Evolutionary conservation across 305 asterid genomes (phyloP), one percentile per base, ranked within the genome.

Genomic region (Solanum aculeatissimum): DNA sequence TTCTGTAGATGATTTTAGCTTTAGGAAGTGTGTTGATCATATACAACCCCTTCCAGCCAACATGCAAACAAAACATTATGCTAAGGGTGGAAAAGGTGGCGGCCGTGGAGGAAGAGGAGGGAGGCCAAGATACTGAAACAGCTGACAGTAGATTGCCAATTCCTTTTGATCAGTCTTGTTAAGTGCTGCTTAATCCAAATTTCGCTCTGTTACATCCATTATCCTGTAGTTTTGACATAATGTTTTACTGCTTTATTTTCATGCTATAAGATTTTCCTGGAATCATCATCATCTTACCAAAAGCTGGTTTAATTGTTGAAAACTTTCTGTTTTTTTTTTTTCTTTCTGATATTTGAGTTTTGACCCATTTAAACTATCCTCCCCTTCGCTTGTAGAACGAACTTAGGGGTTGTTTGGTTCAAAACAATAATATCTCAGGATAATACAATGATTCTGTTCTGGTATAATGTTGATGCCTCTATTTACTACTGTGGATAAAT

Each of bases 1-100:
- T 12, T 87, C 97, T 1, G 85, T 43, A 23, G 98, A 96, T 18
- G 99, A 95, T 84, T 96, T 95, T 87, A 96, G 98, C 92, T 96
- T 96, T 92, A 89, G 99, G 82, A 96, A 95, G 91, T 96, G 99
- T 78, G 98, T 96, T 9, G 90, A 96, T 84, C 94, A 87, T 83
- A 93, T 96, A 10, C 90, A 87, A 63, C 98, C 98, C 66, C 86
- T 93, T 87, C 99, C 99, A 0, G 97, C 88, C 18, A 91, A 89
- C 91, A 95, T 96, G 97, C 98, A 93, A 84, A 63, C 88, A 84
- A 94, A 93, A 86, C 88, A 90, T 0, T 91, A 93, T 71, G 98
- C 88, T 55, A 93, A 91, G 70, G 90, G 88, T 89, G 93, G 92
- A 14, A 80, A 91, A 75, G 93, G 93, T 53, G 94, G 93, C 43